Conservation (phyloP, 2,329 filamentous ascomycete species). For the Podosphaera leucotricha region DNA sequence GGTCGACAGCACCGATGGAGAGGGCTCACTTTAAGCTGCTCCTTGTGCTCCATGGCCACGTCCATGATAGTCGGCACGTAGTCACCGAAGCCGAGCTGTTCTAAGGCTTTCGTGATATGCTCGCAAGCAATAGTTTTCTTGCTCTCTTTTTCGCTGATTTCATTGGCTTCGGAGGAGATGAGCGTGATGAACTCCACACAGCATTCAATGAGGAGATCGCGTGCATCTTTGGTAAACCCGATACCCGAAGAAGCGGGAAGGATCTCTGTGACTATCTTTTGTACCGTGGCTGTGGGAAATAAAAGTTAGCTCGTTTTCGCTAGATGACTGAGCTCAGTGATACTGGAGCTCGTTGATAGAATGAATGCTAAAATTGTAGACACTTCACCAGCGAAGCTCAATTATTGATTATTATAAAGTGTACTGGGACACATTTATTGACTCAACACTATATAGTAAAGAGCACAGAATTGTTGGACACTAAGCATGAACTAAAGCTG, state of each 20-base stretch:
- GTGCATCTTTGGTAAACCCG: conserved; percentile 81
- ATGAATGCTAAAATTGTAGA: too few relatives aligned
- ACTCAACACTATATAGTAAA: too few relatives aligned
- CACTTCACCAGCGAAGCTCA: too few relatives aligned
- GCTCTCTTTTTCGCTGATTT: conserved; percentile 94
- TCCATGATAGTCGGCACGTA: conserved; percentile 76
- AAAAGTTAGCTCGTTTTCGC: conserved; percentile 2
- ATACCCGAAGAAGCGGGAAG: conserved; percentile 54
- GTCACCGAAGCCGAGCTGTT: conserved; percentile 76
- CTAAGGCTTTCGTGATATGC: conserved; percentile 85
- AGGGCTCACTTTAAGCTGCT: conserved; percentile 56
- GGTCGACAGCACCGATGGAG: background rate
- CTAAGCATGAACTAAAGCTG: too few relatives aligned
- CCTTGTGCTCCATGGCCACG: conserved; percentile 78
- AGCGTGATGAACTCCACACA: conserved; percentile 98
- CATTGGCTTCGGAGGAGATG: conserved; percentile 95
- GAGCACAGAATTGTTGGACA: too few relatives aligned
- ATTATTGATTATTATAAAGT: too few relatives aligned
- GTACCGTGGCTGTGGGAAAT: conserved; percentile 34
- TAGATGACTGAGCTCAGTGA: too few relatives aligned
- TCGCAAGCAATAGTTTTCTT: conserved; percentile 99
- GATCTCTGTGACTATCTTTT: conserved; percentile 84
- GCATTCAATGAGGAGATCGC: conserved; percentile 90
- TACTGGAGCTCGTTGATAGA: too few relatives aligned
- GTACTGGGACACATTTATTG: too few relatives aligned